Conservation (phyloP, 2,329 filamentous ascomycete species). For the Thelonectria blattea region DNA sequence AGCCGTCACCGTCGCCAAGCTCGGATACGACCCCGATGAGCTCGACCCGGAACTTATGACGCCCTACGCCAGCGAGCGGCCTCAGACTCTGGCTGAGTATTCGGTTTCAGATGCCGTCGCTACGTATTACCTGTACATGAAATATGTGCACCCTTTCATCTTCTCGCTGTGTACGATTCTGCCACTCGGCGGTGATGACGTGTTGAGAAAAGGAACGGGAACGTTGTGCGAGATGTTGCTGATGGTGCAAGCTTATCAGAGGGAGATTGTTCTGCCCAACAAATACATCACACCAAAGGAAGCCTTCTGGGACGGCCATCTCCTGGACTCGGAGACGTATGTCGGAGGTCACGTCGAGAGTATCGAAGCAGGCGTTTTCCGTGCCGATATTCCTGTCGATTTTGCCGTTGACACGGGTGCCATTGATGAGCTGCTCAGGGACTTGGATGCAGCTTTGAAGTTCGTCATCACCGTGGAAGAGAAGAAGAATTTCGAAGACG, state of each 20-base stretch:
- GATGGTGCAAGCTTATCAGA: conserved; percentile 97
- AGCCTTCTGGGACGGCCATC: conserved; percentile 94
- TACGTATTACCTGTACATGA: conserved; percentile 99
- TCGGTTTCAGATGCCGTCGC: conserved; percentile 98
- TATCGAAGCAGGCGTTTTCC: conserved; percentile 97
- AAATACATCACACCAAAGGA: conserved; percentile 93
- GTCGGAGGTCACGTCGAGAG: conserved; percentile 98
- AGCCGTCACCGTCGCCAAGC: conserved; percentile 95
- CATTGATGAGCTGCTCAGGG: conserved; percentile 84
- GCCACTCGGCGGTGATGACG: conserved; percentile 90
- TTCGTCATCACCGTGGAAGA: conserved; percentile 88
- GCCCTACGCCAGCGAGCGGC: conserved; percentile 84
- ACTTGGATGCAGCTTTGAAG: conserved; percentile 85
- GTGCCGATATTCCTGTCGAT: conserved; percentile 92
- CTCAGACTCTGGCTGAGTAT: conserved; percentile 94
- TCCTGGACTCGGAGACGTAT: conserved; percentile 96
- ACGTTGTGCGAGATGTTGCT: conserved; percentile 99
- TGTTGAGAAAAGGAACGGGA: conserved; percentile 92
- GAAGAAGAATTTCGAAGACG: conserved; percentile 79
- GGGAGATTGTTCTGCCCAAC: conserved; percentile 91
- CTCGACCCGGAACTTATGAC: conserved; percentile 98
- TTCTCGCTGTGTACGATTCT: conserved; percentile 98
- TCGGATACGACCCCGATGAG: conserved; percentile 98
- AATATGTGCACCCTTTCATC: conserved; percentile 99
- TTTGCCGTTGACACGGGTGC: conserved; percentile 90